phyloP scores from a whole-genome alignment of 495 filamentous ascomycete species.

The Xylaria sp. region DNA sequence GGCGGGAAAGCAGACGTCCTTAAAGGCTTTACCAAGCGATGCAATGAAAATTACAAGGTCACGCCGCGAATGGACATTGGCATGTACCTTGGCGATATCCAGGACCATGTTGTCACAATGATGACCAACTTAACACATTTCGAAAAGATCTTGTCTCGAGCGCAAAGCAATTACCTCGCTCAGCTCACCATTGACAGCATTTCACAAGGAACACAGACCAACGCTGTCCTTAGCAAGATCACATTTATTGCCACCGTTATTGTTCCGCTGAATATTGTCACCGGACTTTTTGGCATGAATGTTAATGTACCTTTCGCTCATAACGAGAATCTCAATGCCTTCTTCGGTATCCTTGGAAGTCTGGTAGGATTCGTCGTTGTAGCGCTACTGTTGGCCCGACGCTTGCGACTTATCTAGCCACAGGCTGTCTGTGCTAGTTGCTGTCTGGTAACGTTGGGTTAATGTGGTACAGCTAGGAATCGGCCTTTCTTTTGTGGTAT shows the following conservation, averaged over 20 bases:
- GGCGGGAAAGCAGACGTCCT: constrained; percentile 98
- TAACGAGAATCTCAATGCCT: constrained; percentile 66
- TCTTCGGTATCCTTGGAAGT: constrained; percentile 78
- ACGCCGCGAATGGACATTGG: constrained; percentile 96
- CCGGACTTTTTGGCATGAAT: constrained; percentile 98
- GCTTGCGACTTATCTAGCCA: constrained; percentile 35
- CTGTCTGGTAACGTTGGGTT: not conserved
- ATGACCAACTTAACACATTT: constrained; percentile 94
- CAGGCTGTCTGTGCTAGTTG: not conserved
- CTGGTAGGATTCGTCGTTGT: constrained; percentile 66
- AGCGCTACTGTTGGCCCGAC: constrained; percentile 47
- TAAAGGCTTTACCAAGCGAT: constrained; percentile 95
- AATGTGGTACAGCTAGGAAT: not conserved
- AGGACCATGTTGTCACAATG: constrained; percentile 99
- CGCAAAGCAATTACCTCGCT: constrained; percentile 95
- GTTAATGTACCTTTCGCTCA: constrained; percentile 77
- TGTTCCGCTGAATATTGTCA: constrained; percentile 95
- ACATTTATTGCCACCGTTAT: constrained; percentile 95
- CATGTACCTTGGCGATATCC: constrained; percentile 93
- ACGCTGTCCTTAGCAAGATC: constrained; percentile 88
- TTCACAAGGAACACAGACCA: constrained; percentile 78
- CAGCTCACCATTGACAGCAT: constrained; percentile 92
- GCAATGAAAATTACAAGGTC: constrained; percentile 94
- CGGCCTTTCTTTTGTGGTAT: constrained; percentile 9
- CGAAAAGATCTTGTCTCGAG: constrained; percentile 94